Evolutionary conservation across 2,329 filamentous ascomycete species (phyloP), one percentile per base, ranked within the genome.

Genomic region (Fusarium sublunatum): DNA sequence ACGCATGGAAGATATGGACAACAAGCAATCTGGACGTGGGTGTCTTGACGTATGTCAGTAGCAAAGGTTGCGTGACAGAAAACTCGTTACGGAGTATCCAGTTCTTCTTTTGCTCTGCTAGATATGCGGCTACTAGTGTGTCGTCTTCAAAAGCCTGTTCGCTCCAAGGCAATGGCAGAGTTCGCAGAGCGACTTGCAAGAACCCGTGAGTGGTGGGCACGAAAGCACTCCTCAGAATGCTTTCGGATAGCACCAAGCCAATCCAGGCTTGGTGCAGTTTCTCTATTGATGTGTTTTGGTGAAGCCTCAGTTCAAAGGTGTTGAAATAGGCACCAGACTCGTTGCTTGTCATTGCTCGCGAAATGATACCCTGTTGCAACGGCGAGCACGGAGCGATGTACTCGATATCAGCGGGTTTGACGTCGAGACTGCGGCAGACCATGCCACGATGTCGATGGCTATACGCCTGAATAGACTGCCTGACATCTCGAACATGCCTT

Each of bases 341-440:
- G 15, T 79, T 86, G 9, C 86, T 71, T 0, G 76, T 83, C 34
- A 90, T 73, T 24, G 88, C 88, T 44, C 88, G 84, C 6, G 90
- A 89, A 45, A 97, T 86, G 79, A 97, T 94, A 0, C 93, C 93
- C 72, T 94, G 87, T 70, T 97, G 93, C 1, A 97, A 78, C 0
- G 93, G 86, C 1, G 93, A 96, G 72, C 93, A 97, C 5, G 93
- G 93, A 0, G 87, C 87, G 47, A 97, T 85, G 55, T 86, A 85
- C 70, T 95, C 90, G 9, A 97, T 83, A 2, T 87, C 79, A 6
- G 76, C 71, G 2, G 79, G 74, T 1, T 78, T 68, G 2, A 89
- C 62, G 0, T 76, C 75, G 0, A 96, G 77, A 4, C 79, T 75
- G 7, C 79, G 78, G 15, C 85, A 85, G 7, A 85, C 82, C 7